Evolutionary conservation across 2,329 filamentous ascomycete genomes (phyloP), one percentile per base, ranked within the genome.

Genomic region (Epichloe bromicola): DNA sequence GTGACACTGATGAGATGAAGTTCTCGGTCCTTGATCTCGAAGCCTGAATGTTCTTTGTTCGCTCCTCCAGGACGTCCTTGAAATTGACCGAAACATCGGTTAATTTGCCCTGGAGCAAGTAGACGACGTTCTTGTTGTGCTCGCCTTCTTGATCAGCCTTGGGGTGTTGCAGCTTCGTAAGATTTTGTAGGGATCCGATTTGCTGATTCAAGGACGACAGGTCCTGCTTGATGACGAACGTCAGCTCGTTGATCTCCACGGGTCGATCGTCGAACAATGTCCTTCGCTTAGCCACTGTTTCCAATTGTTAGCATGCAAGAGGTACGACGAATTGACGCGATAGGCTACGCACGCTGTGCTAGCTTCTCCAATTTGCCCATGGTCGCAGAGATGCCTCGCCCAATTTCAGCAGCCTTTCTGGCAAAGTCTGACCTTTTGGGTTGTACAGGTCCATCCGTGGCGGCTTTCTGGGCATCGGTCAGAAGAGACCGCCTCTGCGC

Each of bases 141-240:
- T 97, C 90, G 59, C 89, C 89, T 67, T 95, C 88, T 64, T 96
- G 90, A 59, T 79, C 80, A 56, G 71, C 74, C 58, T 74, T 78
- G 42, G 86, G 85, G 60, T 91, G 85, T 67, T 90, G 84, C 53
- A 86, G 79, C 50, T 83, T 79, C 14, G 88, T 85, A 44, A 96
- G 75, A 6, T 77, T 71, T 64, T 95, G 87, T n/a, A 98, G 74
- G 10, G 76, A 75, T 44, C 86, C 85, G 60, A 97, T 97, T 63
- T 95, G 86, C 58, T 88, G 82, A 68, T 96, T 97, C 20, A 81
- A 66, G 10, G 74, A 82, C 1, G 88, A 88, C 49, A 97, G 79
- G 63, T 97, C 91, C 74, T 97, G 91, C 72, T 97, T 97, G 74
- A 97, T 96, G 63, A 97, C 86, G 63, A 90, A 96, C 7, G 90